Percentiles rank a stretch among this genome's conserved stretches.
These are phyloP conservation scores for Zoysia pacifica DNA, from an alignment of 176 grass and related monocot genomes.

Conservation along the genomic window DNA sequence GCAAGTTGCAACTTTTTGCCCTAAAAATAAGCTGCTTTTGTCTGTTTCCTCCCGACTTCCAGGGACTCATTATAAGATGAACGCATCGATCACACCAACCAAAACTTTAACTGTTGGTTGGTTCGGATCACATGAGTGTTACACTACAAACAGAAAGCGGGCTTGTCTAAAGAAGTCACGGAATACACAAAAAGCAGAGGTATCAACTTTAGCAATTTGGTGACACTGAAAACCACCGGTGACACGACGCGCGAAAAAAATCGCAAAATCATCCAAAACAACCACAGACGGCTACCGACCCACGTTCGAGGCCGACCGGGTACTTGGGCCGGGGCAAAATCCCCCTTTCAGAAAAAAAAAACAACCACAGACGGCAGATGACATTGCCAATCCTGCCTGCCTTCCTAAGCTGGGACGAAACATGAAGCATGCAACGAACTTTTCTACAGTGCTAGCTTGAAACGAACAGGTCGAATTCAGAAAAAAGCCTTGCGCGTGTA, in stretches of 20 bases:
- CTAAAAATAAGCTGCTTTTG: slow-evolving; percentile 30
- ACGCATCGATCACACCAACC: slow-evolving; percentile 53
- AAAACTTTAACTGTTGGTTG: slow-evolving; percentile 65
- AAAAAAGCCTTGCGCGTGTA: background rate
- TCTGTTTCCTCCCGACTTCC: slow-evolving; percentile 36
- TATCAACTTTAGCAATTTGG: slow-evolving; percentile 52
- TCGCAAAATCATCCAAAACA: slow-evolving; percentile 28
- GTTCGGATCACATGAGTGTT: slow-evolving; percentile 73
- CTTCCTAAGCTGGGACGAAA: background rate
- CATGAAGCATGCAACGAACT: slow-evolving; percentile 12
- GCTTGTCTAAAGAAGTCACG: slow-evolving; percentile 61
- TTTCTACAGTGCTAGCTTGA: background rate
- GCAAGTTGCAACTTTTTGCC: slow-evolving; percentile 40
- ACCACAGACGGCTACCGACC: slow-evolving; percentile 5
- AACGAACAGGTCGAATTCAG: slow-evolving; percentile 3
- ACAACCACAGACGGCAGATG: slow-evolving; percentile 38
- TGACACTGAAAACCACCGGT: slow-evolving; percentile 50
- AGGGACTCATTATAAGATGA: slow-evolving; percentile 56
- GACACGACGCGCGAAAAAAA: slow-evolving; percentile 45
- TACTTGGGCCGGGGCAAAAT: too few relatives aligned
- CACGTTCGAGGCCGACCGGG: too few relatives aligned
- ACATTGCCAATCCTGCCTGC: slow-evolving; percentile 19
- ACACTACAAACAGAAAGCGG: slow-evolving; percentile 49
- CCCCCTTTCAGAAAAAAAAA: background rate
- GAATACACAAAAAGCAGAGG: slow-evolving; percentile 63